Evolutionary conservation across 768 basidiomycete genomes (phyloP), one percentile per base, ranked within the genome.

Genomic region (Postia placenta): DNA sequence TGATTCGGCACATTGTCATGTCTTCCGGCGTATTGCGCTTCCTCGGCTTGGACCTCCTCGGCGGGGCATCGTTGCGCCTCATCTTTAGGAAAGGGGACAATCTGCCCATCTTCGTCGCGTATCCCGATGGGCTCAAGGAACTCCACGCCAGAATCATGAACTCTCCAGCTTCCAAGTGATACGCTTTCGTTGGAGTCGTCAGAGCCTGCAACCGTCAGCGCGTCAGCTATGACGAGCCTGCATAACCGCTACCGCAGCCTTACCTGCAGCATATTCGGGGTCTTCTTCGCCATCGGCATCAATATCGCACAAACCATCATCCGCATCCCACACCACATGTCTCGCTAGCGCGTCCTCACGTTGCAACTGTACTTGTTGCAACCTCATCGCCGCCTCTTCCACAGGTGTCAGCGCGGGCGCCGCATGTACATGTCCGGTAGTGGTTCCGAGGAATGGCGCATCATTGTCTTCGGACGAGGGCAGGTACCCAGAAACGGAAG

Each of bases 401-500:
- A 75, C 61, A 14, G 83, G 81, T 1, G 80, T 80, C 1, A 81
- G 67, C 45, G 63, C 66, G 7, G 71, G 70, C 14, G 65, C 65
- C 48, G 57, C 56, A 27, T 53, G 52, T 2, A 54, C 49, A 11
- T 48, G 6, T 46, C 60, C 37, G 49, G 56, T 37, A 33, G 54
- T 60, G 55, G 70, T 78, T 23, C 83, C 84, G 2, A 70, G 61
- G 56, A 81, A 83, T 1, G 72, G 62, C 4, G 76, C 76, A 50
- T 78, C 68, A 42, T 86, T 77, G 52, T 83, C 71, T 47, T 82
- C 79, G 2, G 73, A 71, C 3, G 79, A 79, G 2, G 90, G 90
- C 20, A 92, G 72, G 55, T 81, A 85, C 4, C 77, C 77, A 1
- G 85, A 80, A 38, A 92, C 79, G 0, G 89, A 91, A 14, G 82